phyloP scores from a whole-genome alignment of 306 rosid species.

The Leucaena leucocephala region DNA sequence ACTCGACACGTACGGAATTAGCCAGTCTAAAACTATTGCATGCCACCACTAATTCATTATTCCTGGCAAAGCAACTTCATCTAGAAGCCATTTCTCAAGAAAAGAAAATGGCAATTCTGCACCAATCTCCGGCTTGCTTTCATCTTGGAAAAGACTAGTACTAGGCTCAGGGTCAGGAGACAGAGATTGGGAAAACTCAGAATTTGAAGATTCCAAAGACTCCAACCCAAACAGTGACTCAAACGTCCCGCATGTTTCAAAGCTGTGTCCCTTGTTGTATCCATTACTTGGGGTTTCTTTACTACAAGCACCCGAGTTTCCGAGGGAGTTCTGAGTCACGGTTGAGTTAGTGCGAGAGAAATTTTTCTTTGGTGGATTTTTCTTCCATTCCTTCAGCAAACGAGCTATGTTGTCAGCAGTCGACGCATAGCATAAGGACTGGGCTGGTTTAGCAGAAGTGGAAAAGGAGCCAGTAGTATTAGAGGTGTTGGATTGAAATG shows the following conservation, averaged over 20 bases:
- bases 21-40: too few relatives aligned
- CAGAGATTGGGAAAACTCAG: conserved; percentile 58
- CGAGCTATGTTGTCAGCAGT: conserved; percentile 78
- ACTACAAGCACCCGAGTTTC: conserved; percentile 46
- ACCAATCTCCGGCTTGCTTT: conserved; percentile 46
- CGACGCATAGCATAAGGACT: conserved; percentile 59
- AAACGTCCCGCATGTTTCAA: conserved; percentile 42
- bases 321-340: conserved; percentile 42
- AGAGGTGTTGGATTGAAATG: conserved; percentile 37
- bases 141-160: conserved; percentile 54
- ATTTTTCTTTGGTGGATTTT: conserved; percentile 51
- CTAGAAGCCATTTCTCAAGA: conserved; percentile 39
- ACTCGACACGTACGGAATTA: neutral
- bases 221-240: conserved; percentile 64
- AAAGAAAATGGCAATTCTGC: conserved; percentile 56
- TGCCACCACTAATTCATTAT: neutral
- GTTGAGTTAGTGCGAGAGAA: conserved; percentile 29
- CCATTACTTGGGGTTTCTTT: conserved; percentile 45
- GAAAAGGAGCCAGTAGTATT: neutral
- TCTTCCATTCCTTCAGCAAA: conserved; percentile 76
- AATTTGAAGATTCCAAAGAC: conserved; percentile 66
- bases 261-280: conserved; percentile 34
- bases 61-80: neutral
- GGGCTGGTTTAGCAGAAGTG: conserved; percentile 31
- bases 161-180: conserved; percentile 52